Conservation (phyloP, 139 green algal genomes). For the Chlorella sp. region DNA sequence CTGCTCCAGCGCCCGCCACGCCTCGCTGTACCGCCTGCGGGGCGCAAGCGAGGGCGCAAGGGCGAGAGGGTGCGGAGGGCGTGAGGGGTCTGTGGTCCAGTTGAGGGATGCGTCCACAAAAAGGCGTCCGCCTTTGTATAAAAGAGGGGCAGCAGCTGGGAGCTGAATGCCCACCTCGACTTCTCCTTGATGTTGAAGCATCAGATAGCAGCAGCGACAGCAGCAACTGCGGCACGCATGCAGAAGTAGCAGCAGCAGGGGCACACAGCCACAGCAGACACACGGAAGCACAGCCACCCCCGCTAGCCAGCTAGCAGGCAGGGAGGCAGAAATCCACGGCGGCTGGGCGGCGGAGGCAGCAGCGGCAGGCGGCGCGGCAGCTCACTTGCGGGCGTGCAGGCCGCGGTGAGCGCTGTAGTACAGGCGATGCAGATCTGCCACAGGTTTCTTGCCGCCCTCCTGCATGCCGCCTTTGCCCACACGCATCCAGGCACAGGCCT, state of each 20-base stretch:
- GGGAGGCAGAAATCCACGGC: too few species aligned
- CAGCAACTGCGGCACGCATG: too few species aligned
- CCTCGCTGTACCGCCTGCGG: conserved; percentile 17
- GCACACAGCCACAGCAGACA: too few species aligned
- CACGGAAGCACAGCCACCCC: too few species aligned
- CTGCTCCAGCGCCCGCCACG: neutral
- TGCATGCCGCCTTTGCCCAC: neutral
- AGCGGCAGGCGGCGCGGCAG: too few species aligned
- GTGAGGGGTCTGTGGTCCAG: too few species aligned
- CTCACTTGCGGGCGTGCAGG: conserved; percentile 25
- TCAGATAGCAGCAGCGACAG: neutral
- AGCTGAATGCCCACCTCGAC: neutral
- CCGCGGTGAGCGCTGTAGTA: conserved; percentile 14
- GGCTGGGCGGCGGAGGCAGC: too few species aligned
- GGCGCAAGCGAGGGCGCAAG: neutral
- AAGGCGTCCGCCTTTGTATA: neutral
- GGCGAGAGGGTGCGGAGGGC: neutral
- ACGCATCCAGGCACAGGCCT: neutral
- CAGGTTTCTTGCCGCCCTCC: neutral
- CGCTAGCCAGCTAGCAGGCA: neutral
- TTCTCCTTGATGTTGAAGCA: neutral
- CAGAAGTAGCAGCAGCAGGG: too few species aligned
- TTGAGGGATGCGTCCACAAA: neutral
- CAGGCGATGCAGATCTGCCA: conserved; percentile 9
- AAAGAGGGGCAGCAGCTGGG: neutral